Evolutionary conservation across 2,329 filamentous ascomycete species (phyloP).

Genomic region (Phialophora verrucosa): DNA sequence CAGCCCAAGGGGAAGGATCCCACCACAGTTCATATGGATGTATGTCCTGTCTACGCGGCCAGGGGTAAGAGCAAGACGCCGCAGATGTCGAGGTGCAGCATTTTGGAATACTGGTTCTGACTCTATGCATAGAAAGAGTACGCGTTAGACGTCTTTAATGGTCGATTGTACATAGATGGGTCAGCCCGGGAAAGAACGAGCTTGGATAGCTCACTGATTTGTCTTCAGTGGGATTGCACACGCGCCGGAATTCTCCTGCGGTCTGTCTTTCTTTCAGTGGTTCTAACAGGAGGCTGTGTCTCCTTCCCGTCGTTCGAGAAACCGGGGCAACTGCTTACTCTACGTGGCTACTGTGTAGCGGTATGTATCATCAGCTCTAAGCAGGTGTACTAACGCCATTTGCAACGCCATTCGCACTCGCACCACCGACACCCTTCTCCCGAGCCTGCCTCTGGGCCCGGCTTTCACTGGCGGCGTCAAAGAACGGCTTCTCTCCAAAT

Average conservation of each 20-base stretch:
- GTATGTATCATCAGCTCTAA: not conserved
- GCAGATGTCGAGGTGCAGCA: not conserved
- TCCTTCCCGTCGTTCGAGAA: not conserved
- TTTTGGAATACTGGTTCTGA: slow-evolving; percentile 6
- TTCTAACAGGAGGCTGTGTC: not conserved
- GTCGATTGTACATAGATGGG: slow-evolving; percentile 19
- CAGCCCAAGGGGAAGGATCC: not conserved
- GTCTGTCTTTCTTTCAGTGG: not conserved
- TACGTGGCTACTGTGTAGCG: too few relatives aligned
- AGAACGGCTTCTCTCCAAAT: slow-evolving; percentile 51
- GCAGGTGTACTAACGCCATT: not conserved
- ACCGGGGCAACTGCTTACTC: not conserved
- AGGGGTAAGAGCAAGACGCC: not conserved
- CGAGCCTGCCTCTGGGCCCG: not conserved
- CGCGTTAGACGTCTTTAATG: slow-evolving; percentile 1
- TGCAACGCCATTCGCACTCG: not conserved
- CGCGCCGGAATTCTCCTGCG: not conserved
- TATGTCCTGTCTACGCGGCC: not conserved
- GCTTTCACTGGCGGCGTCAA: not conserved
- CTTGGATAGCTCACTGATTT: slow-evolving; percentile 24
- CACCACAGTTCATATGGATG: not conserved
- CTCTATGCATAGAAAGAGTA: not conserved
- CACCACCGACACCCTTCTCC: slow-evolving; percentile 41
- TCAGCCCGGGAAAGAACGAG: slow-evolving; percentile 10
- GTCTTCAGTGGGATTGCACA: not conserved